phyloP scores from a whole-genome alignment of 2,329 filamentous ascomycete species.

The Alternaria consortialis region DNA sequence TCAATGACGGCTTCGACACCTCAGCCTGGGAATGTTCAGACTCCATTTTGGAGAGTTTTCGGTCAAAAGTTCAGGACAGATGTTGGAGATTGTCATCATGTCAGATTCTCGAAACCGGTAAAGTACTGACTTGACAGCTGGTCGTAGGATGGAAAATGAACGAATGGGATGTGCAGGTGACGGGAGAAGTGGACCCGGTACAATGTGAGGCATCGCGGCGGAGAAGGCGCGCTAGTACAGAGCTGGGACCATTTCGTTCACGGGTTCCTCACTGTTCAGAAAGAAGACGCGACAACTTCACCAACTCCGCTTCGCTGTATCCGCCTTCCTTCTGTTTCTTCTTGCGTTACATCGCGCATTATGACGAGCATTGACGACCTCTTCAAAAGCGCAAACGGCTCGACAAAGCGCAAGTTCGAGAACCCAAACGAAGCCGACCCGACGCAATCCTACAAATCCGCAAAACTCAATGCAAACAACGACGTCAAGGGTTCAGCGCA shows the following conservation, averaged over 20 bases:
- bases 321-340: not conserved
- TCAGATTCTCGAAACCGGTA: too few species aligned
- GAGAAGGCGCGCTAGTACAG: conserved; percentile 10
- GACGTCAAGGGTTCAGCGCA: conserved; percentile 61
- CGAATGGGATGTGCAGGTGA: not conserved
- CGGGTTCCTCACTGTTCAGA: conserved; percentile 3
- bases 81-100: too few species aligned
- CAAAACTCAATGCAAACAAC: conserved; percentile 61
- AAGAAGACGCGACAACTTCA: conserved; percentile 15
- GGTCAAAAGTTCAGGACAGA: too few species aligned
- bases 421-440: conserved; percentile 62
- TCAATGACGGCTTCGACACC: not conserved
- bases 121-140: too few species aligned
- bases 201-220: not conserved
- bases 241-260: conserved; percentile 11
- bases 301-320: conserved; percentile 6
- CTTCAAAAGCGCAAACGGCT: conserved; percentile 65
- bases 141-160: not conserved
- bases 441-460: conserved; percentile 68
- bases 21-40: not conserved
- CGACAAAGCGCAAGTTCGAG: conserved; percentile 68
- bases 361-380: conserved; percentile 71
- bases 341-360: not conserved
- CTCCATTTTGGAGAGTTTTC: not conserved
- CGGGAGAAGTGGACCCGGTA: not conserved